These are phyloP conservation scores for Lophiotrema nucula DNA, from an alignment of 495 filamentous ascomycete species.

Conservation along the genomic window DNA sequence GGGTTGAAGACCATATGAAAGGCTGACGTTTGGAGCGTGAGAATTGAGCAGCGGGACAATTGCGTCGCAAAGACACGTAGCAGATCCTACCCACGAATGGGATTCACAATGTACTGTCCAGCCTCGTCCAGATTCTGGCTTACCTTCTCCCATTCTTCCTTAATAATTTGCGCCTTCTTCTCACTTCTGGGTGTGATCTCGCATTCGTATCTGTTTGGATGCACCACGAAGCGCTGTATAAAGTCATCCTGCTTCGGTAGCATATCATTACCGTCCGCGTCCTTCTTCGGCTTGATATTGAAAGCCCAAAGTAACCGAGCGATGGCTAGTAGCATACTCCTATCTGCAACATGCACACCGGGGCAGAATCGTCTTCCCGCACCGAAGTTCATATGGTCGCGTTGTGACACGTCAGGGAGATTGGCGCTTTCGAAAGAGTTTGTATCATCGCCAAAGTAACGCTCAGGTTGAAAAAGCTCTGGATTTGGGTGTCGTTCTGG, in stretches of 20 bases:
- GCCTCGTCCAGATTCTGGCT: constrained; percentile 43
- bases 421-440: constrained; percentile 3
- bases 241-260: background rate
- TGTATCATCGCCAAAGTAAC: constrained; percentile 5
- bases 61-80: no score
- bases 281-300: constrained; percentile 4
- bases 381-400: constrained; percentile 20
- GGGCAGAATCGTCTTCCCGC: constrained; percentile 16
- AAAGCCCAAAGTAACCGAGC: constrained; percentile 17
- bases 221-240: background rate
- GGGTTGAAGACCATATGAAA: no score
- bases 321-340: constrained; percentile 5
- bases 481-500: constrained; percentile 38
- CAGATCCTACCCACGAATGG: no score
- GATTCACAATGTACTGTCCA: constrained; percentile 12
- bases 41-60: no score
- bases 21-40: no score
- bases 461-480: constrained; percentile 19
- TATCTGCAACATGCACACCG: constrained; percentile 21
- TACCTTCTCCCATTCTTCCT: constrained; percentile 41
- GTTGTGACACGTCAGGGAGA: background rate
- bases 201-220: background rate
- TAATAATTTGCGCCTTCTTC: constrained; percentile 47
- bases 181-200: constrained; percentile 11
- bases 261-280: constrained; percentile 4